phyloP scores from a whole-genome alignment of 345 rosid genomes.

The Salix udensis region DNA sequence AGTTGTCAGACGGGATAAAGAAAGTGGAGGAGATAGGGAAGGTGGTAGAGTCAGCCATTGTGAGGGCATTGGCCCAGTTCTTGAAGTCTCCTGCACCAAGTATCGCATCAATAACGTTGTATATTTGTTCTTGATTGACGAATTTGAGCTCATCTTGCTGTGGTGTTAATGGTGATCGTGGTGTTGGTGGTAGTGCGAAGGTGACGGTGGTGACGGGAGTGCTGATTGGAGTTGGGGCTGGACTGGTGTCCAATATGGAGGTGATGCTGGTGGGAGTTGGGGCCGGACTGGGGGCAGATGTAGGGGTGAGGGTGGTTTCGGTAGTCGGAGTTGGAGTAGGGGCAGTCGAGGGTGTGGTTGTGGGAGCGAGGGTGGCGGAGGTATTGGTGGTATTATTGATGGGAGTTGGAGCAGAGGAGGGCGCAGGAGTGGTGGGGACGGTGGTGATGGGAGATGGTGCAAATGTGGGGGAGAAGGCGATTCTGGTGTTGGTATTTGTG shows the following conservation, averaged over 20 bases:
- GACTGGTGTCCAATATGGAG: neutral
- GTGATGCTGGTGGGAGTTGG: neutral
- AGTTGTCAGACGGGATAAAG: conserved; percentile 33
- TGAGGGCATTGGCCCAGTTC: conserved; percentile 58
- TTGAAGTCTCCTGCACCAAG: conserved; percentile 70
- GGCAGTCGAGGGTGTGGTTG: neutral
- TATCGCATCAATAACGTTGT: conserved; percentile 67
- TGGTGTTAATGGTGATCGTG: neutral
- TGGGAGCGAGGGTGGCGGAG: neutral
- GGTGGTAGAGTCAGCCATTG: conserved; percentile 34
- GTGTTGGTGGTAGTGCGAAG: neutral
- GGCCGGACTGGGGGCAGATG: neutral
- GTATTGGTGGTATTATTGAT: neutral
- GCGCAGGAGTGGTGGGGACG: neutral
- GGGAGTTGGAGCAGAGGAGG: neutral
- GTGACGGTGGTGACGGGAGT: neutral
- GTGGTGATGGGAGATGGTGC: neutral
- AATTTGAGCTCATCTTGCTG: neutral
- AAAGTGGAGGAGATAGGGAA: conserved; percentile 57
- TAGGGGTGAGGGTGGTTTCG: conserved; percentile 7
- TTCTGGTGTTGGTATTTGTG: too few relatives aligned
- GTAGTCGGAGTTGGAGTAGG: neutral
- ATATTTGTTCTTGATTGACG: conserved; percentile 32
- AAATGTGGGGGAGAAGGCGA: neutral
- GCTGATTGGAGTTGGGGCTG: neutral